Evolutionary conservation across 164 flowering plant genomes (phyloP), one percentile per base, ranked within the genome.

Genomic region (Nymphaea colorata): DNA sequence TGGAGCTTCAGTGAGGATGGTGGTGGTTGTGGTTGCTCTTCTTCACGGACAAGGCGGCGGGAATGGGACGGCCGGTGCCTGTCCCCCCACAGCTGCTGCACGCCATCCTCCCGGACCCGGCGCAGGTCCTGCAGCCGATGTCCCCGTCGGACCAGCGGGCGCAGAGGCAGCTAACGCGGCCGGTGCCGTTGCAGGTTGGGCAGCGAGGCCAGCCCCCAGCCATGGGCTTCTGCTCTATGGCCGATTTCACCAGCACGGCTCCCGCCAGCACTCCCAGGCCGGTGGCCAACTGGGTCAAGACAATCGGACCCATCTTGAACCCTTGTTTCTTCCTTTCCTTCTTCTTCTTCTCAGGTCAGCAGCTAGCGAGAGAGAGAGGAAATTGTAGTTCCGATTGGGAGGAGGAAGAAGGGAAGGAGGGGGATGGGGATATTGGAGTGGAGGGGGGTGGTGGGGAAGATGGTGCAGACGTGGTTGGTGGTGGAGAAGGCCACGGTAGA

Each of bases 81-180:
- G 88, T 59, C 4, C 98, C 98, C 4, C 98, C 98, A 61, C 97
- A 93, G 77, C 88, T 93, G 71, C 76, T 81, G 64, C 97, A 93
- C 25, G 74, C 81, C 92, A 72, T 88, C 3, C 94, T 84, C 59
- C 98, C 98, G 2, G 98, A 89, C 16, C 98, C 94, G 51, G 88
- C 72, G 63, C 98, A 93, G 3, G 90, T 80, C 72, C 96, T 80
- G 72, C 98, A 93, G 1, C 98, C 98, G 2, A 74, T 71, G 64
- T 93, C 98, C 8, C 97, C 96, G 70, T 93, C 96, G 5, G 96
- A 89, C 98, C 98, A 93, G 4, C 94, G 85, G 0, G 85, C 70
- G 66, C 98, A 93, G 67, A 89, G 53, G 72, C 98, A 93, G 42
- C 71, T 42, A 66, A 87, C 93, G 17, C 93, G 82, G 0, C 98